Conservation (phyloP, 139 green algal genomes). For the Pleodorina starrii region DNA sequence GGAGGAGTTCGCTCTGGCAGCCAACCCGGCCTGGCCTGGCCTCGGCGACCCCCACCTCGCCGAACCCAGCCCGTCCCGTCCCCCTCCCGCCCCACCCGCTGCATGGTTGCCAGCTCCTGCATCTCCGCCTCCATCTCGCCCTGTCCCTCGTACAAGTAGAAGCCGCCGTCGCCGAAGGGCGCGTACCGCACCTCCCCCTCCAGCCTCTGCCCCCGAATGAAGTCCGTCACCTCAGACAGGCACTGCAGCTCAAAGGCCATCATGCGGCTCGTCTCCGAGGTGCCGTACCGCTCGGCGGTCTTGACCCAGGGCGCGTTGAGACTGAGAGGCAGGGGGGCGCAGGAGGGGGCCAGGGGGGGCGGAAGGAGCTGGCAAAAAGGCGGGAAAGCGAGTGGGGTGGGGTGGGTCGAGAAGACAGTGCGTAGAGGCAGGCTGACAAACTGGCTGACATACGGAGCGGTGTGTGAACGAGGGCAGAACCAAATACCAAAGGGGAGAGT, state of each 20-base stretch:
- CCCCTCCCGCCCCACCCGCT: not conserved
- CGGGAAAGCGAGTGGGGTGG: too few relatives aligned
- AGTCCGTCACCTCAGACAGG: conserved; percentile 8
- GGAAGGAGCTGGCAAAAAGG: too few relatives aligned
- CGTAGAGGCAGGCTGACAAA: too few relatives aligned
- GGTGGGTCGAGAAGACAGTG: too few relatives aligned
- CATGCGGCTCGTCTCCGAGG: conserved; percentile 18
- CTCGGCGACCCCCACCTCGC: too few relatives aligned
- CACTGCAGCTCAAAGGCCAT: conserved; percentile 48
- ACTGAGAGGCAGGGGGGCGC: not conserved
- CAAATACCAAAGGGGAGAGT: too few relatives aligned
- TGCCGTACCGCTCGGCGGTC: conserved; percentile 28
- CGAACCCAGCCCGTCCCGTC: too few relatives aligned
- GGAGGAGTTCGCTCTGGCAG: too few relatives aligned
- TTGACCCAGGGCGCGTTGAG: conserved; percentile 35
- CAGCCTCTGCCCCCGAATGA: conserved; percentile 13
- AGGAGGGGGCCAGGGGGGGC: not conserved
- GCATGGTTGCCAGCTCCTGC: conserved; percentile 32
- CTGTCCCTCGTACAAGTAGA: not conserved
- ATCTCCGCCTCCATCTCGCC: conserved; percentile 38
- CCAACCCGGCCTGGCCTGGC: too few relatives aligned
- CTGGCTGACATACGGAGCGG: too few relatives aligned
- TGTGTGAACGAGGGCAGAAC: too few relatives aligned
- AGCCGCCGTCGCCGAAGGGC: conserved; percentile 28
- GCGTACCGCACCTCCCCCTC: conserved; percentile 39